Evolutionary conservation across 1,284 basidiomycete genomes (phyloP).

Genomic region (Pascua sp.): DNA sequence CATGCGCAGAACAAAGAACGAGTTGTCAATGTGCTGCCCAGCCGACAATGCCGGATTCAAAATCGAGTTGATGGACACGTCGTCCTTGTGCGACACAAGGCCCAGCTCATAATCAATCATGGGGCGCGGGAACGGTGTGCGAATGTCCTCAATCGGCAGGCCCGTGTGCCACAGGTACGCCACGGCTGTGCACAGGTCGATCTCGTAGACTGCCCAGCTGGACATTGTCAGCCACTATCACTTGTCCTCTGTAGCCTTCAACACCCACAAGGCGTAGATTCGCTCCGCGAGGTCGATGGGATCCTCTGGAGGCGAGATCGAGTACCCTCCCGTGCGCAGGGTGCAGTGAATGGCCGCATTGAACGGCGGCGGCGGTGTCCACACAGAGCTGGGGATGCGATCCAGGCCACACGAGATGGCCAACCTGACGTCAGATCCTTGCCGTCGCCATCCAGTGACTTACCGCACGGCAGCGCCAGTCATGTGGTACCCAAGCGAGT

Average conservation of each 20-base stretch:
- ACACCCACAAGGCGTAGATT: conserved; percentile 28
- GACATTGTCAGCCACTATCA: not conserved
- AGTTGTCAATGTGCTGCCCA: conserved; percentile 6
- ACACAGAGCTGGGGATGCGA: conserved; percentile 22
- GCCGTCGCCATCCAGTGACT: not conserved
- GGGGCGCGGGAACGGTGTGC: conserved; percentile 32
- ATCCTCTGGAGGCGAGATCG: conserved; percentile 17
- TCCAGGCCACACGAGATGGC: conserved; percentile 30
- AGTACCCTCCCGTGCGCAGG: conserved; percentile 21
- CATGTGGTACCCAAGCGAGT: conserved; percentile 26
- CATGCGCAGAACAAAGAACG: conserved; percentile 23
- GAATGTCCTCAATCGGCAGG: conserved; percentile 27
- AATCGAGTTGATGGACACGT: conserved; percentile 19
- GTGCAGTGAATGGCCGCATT: conserved; percentile 23
- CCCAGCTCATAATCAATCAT: conserved; percentile 27
- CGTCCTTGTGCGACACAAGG: conserved; percentile 23
- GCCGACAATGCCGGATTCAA: conserved; percentile 2
- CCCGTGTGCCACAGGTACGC: conserved; percentile 33
- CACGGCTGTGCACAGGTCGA: conserved; percentile 31
- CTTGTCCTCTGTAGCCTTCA: too few relatives aligned
- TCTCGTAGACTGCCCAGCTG: conserved; percentile 36
- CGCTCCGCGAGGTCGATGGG: conserved; percentile 28
- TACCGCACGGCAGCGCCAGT: conserved; percentile 22
- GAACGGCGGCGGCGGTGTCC: conserved; percentile 16
- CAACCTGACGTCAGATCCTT: conserved; percentile 10